phyloP scores from a whole-genome alignment of 257 asterid genomes.

The Solanum infundibuliforme region DNA sequence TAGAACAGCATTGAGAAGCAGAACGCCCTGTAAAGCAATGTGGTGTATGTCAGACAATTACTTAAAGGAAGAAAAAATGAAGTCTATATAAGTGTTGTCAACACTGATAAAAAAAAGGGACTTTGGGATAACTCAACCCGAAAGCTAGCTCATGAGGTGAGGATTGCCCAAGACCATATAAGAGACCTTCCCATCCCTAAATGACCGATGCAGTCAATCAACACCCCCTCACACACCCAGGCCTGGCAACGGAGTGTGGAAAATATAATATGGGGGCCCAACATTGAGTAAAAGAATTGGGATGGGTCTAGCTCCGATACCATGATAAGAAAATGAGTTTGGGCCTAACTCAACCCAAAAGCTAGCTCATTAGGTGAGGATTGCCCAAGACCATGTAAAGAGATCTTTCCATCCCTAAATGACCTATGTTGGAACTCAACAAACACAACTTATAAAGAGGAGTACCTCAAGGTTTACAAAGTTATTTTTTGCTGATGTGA shows the following conservation, averaged over 20 bases:
- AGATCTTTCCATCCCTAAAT: background rate
- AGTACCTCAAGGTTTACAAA: background rate
- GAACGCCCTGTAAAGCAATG: slow-evolving; percentile 59
- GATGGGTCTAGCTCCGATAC: background rate
- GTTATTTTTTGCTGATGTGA: background rate
- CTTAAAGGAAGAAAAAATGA: background rate
- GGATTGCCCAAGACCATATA: background rate
- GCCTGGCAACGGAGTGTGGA: background rate
- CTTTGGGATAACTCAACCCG: background rate
- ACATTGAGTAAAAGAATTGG: background rate
- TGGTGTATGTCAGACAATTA: slow-evolving; percentile 9
- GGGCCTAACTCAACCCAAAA: background rate
- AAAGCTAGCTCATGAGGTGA: background rate
- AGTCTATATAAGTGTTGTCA: background rate
- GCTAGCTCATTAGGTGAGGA: background rate
- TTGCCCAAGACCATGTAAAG: background rate
- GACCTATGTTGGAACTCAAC: background rate
- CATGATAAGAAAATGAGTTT: background rate
- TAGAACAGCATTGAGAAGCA: slow-evolving; percentile 88
- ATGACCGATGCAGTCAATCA: background rate
- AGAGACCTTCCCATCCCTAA: background rate
- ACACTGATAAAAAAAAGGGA: background rate
- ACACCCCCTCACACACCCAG: background rate
- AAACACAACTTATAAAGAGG: background rate
- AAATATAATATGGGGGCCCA: background rate